Conservation (phyloP, 148 eudicot genomes). For the Amaranthus hypochondriacus region DNA sequence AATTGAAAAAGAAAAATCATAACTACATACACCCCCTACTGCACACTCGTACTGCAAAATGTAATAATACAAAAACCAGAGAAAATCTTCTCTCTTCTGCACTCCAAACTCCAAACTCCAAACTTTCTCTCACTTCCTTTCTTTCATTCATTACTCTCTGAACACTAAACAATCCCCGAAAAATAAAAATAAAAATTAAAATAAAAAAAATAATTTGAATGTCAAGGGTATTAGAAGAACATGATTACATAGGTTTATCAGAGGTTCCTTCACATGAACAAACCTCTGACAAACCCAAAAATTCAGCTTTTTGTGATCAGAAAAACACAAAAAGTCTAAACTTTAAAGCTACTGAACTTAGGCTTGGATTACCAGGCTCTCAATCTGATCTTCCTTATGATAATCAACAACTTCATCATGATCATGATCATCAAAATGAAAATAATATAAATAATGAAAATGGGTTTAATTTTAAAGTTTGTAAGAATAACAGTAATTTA, state of each 20-base stretch:
- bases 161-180: not conserved
- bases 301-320: conserved; percentile 11
- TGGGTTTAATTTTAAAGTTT: conserved; percentile 13
- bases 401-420: not conserved
- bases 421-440: conserved; percentile 1
- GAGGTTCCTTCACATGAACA: conserved; percentile 28
- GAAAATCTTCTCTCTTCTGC: not conserved
- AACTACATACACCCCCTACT: not conserved
- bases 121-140: not conserved
- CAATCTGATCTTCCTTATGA: conserved; percentile 22
- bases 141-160: not conserved
- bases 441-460: conserved; percentile 4
- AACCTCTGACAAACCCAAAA: conserved; percentile 23
- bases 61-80: not conserved
- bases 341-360: conserved; percentile 54
- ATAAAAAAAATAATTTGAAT: conserved; percentile 16
- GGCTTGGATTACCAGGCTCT: conserved; percentile 59
- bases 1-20: not conserved
- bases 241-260: conserved; percentile 46
- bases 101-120: not conserved
- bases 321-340: conserved; percentile 31
- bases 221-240: conserved; percentile 37
- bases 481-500: conserved; percentile 10
- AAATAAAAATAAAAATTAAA: not conserved
- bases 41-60: not conserved